Evolutionary conservation across 1,284 basidiomycete genomes (phyloP).

Genomic region (Vanrija humicola): DNA sequence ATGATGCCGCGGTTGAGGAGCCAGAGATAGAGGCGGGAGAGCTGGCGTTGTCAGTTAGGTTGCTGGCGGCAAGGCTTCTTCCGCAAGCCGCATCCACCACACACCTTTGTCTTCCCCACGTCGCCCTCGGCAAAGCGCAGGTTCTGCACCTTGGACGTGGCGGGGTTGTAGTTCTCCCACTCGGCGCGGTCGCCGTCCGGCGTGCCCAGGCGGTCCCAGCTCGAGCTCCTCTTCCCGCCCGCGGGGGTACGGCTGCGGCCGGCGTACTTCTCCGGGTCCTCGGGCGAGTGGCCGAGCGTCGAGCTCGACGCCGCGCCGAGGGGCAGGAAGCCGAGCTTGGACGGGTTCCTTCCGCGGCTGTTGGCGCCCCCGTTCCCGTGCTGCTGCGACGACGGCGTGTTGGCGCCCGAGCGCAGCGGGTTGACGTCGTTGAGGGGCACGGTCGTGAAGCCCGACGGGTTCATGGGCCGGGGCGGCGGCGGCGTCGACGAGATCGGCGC

Average conservation of each 20-base stretch:
- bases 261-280: too few relatives aligned
- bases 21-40: conserved; percentile 60
- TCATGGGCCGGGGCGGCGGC: not conserved
- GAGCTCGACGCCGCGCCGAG: not conserved
- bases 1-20: conserved; percentile 72
- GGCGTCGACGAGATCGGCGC: not conserved
- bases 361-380: not conserved
- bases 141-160: conserved; percentile 40
- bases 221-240: too few relatives aligned
- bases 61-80: not conserved
- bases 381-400: not conserved
- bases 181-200: conserved; percentile 2
- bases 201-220: not conserved
- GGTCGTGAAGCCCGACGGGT: conserved; percentile 5
- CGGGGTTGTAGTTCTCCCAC: conserved; percentile 44
- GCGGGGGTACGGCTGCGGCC: too few relatives aligned
- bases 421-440: conserved; percentile 7
- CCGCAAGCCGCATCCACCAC: conserved; percentile 5
- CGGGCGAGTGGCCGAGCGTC: too few relatives aligned
- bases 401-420: not conserved
- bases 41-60: conserved; percentile 13
- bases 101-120: conserved; percentile 45
- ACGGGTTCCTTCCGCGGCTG: conserved; percentile 1
- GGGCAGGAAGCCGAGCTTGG: conserved; percentile 11
- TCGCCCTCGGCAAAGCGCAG: conserved; percentile 49